Evolutionary conservation across 2,329 filamentous ascomycete species (phyloP), one percentile per base, ranked within the genome.

Genomic region (Fusarium sp.): DNA sequence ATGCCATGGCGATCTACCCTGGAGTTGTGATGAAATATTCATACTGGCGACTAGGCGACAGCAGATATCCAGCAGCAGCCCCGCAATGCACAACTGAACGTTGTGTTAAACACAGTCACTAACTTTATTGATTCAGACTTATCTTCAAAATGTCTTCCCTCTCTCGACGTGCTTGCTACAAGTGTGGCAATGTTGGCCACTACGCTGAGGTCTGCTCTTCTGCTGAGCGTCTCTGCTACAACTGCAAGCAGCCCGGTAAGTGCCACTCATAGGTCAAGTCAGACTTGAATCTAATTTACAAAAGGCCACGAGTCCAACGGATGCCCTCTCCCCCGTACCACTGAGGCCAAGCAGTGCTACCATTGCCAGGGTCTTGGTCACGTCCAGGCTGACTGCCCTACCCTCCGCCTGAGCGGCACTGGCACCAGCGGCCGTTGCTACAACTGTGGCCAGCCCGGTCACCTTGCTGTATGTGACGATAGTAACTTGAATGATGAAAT

Each of bases 311-410:
- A 99, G 87, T 98, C 95, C 75, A 98, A 97, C 86, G 93, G 93
- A 83, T 99, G 96, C 89, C 96, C 96, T 78, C 92, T 95, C 81
- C 96, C 96, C 80, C 93, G 96, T 83, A 98, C 95, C 70, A 98
- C 96, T 74, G 96, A 99, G 86, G 94, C 94, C 58, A 99, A 99
- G 91, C 96, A 99, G 88, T 99, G 96, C 90, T 99, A 99, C 84
- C 96, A 98, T 86, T 99, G 96, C 89, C 96, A 98, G 87, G 96
- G 96, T 66, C 90, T 98, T 70, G 96, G 96, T 76, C 96, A 99
- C 82, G 96, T 99, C 79, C 96, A 99, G 87, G 96, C 96, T 77
- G 96, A 99, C 84, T 99, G 96, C 89, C 96, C 96, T 79, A 98
- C 96, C 71, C 90, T 99, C 74, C 94, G 96, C 77, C 85, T 99